A percentile compares a stretch with the other conserved stretches of the same genome.
phyloP scores from a whole-genome alignment of 2,329 filamentous ascomycete species.

The Alternaria metachromatica region DNA sequence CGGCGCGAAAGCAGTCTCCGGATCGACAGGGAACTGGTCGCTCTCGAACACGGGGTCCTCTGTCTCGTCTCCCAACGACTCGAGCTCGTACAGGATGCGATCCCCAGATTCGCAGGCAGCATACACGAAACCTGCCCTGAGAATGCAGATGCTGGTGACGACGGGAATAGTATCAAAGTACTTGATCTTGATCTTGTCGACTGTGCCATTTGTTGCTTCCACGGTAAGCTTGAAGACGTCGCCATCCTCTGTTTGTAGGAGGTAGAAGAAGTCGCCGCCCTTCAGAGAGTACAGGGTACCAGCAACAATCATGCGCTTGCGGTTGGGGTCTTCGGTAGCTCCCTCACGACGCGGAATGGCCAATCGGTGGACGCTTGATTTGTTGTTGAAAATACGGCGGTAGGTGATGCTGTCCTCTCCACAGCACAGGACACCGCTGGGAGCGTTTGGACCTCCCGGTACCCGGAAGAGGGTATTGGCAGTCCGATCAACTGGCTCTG shows the following conservation, averaged over 20 bases:
- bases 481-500: slow-evolving; percentile 88
- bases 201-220: slow-evolving; percentile 73
- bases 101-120: slow-evolving; percentile 92
- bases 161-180: slow-evolving; percentile 97
- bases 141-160: slow-evolving; percentile 84
- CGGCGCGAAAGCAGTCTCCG: slow-evolving; percentile 73
- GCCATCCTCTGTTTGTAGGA: slow-evolving; percentile 96
- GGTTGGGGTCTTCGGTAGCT: slow-evolving; percentile 86
- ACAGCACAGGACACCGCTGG: slow-evolving; percentile 93
- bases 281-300: slow-evolving; percentile 99
- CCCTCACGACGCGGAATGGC: slow-evolving; percentile 87
- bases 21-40: slow-evolving; percentile 80
- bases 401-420: slow-evolving; percentile 95
- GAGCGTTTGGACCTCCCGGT: slow-evolving; percentile 89
- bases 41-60: slow-evolving; percentile 87
- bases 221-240: slow-evolving; percentile 97
- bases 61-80: slow-evolving; percentile 94
- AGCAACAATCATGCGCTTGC: slow-evolving; percentile 84
- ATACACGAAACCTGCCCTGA: slow-evolving; percentile 96
- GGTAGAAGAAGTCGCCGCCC: slow-evolving; percentile 89
- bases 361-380: slow-evolving; percentile 83
- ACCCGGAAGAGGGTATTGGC: slow-evolving; percentile 93
- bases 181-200: slow-evolving; percentile 86
- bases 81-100: slow-evolving; percentile 94
- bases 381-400: slow-evolving; percentile 78